Percentiles rank a stretch among this genome's conserved stretches.
These are phyloP conservation scores for Thuidium tamariscinum DNA, from an alignment of 225 moss, liverwort and hornwort genomes.

Conservation along the genomic window DNA sequence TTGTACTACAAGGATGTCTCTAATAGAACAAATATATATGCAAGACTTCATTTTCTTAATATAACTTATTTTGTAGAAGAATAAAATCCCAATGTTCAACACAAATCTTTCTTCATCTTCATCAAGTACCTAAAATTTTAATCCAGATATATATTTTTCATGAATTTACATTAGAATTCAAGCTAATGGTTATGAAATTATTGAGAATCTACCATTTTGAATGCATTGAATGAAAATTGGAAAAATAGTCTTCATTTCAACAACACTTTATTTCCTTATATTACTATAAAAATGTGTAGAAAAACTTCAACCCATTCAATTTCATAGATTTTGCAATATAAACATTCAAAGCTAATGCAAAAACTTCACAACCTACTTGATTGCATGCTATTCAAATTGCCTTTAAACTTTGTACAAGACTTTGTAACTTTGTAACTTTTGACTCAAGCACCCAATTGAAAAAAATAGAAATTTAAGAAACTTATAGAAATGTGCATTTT, in stretches of 20 bases:
- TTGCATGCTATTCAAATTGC: too few relatives aligned
- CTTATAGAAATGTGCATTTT: too few relatives aligned
- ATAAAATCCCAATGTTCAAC: neutral
- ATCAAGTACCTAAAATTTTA: neutral
- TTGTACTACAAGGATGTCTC: neutral
- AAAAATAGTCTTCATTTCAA: neutral
- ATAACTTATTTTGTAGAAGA: neutral
- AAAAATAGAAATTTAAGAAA: too few relatives aligned
- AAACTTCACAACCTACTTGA: too few relatives aligned
- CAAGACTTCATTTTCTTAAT: neutral
- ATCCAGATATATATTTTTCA: too few relatives aligned
- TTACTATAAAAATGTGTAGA: too few relatives aligned
- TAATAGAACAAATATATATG: accelerated
- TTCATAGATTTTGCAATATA: neutral
- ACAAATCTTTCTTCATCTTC: neutral
- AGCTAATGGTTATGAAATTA: neutral
- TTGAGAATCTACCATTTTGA: accelerated
- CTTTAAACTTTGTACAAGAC: too few relatives aligned
- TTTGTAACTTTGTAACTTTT: too few relatives aligned
- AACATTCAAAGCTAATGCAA: too few relatives aligned
- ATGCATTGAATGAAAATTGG: neutral
- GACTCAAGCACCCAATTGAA: too few relatives aligned
- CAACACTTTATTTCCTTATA: neutral
- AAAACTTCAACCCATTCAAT: neutral
- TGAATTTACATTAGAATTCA: neutral